Conservation (phyloP, 169 alveolate genomes). For the Neospora caninum region DNA sequence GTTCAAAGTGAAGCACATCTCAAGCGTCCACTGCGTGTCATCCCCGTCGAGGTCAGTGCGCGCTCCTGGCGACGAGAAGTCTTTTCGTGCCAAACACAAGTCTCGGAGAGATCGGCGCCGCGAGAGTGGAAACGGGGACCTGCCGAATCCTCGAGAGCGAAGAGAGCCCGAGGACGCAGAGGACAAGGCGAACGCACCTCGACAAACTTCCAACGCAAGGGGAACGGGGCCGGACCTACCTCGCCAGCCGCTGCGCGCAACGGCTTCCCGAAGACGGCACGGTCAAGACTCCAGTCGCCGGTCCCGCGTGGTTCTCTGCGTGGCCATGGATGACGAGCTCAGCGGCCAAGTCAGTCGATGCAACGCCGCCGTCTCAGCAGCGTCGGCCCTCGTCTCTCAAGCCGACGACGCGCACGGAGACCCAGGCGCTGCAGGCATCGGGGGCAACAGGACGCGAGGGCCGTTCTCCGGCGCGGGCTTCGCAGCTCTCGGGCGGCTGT, state of each 20-base stretch:
- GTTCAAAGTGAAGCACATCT: background rate
- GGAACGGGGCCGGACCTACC: background rate
- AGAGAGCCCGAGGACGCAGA: background rate
- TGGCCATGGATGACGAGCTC: background rate
- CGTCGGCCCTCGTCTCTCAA: background rate
- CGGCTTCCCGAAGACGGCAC: background rate
- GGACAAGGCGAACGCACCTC: background rate
- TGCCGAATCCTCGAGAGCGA: background rate
- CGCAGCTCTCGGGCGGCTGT: background rate
- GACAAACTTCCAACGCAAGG: background rate
- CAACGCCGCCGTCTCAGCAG: conserved; percentile 17
- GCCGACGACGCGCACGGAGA: background rate
- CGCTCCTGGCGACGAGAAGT: background rate
- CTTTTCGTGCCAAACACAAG: background rate
- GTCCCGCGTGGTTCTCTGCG: conserved; percentile 21
- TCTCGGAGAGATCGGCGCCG: background rate
- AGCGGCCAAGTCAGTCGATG: background rate
- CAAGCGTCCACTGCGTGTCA: background rate
- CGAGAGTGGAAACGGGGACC: background rate
- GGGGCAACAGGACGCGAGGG: background rate
- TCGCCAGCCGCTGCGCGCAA: background rate
- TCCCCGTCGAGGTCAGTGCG: background rate
- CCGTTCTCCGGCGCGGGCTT: background rate
- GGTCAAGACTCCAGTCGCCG: background rate
- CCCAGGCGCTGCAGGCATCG: background rate